These are phyloP conservation scores for Candida pini DNA, from an alignment of 805 yeast species.

Conservation along the genomic window DNA sequence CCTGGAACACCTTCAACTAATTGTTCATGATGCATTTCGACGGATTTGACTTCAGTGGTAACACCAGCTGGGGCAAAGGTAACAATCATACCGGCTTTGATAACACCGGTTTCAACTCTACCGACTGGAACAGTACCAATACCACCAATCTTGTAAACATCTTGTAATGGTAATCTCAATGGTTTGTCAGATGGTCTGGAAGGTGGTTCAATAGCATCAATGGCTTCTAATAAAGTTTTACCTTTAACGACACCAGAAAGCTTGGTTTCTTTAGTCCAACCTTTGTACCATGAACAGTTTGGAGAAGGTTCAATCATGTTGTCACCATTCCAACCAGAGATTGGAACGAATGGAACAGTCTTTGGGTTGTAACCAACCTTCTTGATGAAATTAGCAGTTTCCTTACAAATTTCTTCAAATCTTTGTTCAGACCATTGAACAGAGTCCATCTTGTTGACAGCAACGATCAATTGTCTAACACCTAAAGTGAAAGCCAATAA, in stretches of 20 bases:
- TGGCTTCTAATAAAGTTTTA: constrained; percentile 79
- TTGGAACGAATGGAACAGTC: constrained; percentile 83
- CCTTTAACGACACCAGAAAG: constrained; percentile 67
- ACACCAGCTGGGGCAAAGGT: constrained; percentile 88
- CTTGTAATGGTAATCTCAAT: constrained; percentile 85
- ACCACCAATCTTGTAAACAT: constrained; percentile 92
- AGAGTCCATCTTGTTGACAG: constrained; percentile 94
- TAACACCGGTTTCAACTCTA: constrained; percentile 88
- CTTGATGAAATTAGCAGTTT: constrained; percentile 75
- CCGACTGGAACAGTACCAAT: constrained; percentile 92
- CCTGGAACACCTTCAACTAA: constrained; percentile 86
- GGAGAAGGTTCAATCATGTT: constrained; percentile 81
- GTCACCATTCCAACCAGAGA: constrained; percentile 91
- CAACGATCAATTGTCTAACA: constrained; percentile 81
- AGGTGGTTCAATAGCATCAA: constrained; percentile 79
- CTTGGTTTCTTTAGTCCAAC: constrained; percentile 77
- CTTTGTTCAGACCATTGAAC: constrained; percentile 81
- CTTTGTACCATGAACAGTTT: constrained; percentile 87
- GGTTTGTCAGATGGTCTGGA: constrained; percentile 80
- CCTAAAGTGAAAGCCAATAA: constrained; percentile 85
- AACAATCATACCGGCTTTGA: constrained; percentile 88
- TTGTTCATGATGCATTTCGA: constrained; percentile 84
- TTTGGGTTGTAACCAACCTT: constrained; percentile 81
- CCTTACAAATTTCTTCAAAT: constrained; percentile 72
- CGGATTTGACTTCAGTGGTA: constrained; percentile 86